Evolutionary conservation across 192 early-diverging fungal species (phyloP).

Genomic region (Thoreauomyces humboldtii): DNA sequence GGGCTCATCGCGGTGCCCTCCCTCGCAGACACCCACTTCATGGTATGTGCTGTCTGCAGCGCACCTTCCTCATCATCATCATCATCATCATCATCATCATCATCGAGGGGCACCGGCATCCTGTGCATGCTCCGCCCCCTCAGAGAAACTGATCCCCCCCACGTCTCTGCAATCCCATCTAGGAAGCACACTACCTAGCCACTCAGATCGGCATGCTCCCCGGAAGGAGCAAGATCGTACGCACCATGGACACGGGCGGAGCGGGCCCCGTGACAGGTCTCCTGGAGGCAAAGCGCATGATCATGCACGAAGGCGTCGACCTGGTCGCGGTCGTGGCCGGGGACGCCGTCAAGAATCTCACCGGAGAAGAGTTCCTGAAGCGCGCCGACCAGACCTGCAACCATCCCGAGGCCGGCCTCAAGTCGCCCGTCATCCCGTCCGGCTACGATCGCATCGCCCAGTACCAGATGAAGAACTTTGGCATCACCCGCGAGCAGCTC

Average conservation of each 20-base stretch:
- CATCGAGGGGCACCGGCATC: too few species aligned
- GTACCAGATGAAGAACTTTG: conserved; percentile 44
- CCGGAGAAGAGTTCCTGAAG: conserved; percentile 36
- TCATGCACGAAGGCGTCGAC: conserved; percentile 31
- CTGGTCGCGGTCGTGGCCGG: conserved; percentile 48
- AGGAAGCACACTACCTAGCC: conserved; percentile 19
- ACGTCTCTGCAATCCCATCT: too few species aligned
- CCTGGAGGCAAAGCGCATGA: conserved; percentile 40
- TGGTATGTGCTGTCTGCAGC: conserved; percentile 16
- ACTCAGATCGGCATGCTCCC: conserved; percentile 41
- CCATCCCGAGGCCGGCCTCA: conserved; percentile 22
- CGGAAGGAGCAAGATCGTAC: conserved; percentile 29
- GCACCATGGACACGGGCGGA: conserved; percentile 43
- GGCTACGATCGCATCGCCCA: conserved; percentile 46
- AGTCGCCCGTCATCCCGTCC: conserved; percentile 39
- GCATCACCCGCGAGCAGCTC: conserved; percentile 36
- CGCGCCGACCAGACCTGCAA: conserved; percentile 43
- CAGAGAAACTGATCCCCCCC: too few species aligned
- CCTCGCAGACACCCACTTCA: conserved; percentile 42
- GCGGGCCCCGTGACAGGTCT: conserved; percentile 43
- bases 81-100: too few species aligned
- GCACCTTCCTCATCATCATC: too few species aligned
- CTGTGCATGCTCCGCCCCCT: too few species aligned
- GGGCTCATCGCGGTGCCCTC: conserved; percentile 46
- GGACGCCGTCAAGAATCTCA: conserved; percentile 34